Base-by-base conservation (phyloP, 371 early-diverging fungal species). In the Apophysomyces ossiformis region DNA sequence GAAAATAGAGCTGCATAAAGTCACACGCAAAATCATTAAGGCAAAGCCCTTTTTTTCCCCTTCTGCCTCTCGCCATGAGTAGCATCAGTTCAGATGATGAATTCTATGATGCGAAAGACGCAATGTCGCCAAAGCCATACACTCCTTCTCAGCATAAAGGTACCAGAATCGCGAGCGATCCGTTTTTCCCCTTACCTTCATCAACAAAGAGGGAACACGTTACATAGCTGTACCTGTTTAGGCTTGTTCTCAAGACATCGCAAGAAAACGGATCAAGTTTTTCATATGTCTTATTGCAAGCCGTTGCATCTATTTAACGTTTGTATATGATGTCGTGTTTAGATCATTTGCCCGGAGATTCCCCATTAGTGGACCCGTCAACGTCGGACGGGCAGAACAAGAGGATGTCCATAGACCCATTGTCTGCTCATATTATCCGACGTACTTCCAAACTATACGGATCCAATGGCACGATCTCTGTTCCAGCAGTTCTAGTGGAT, bases 51-150 rank as follows among this genome's bases (percentile, higher is more conserved):
- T n/a, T 45, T 45, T 16, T 13, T 45, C 46, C 16, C 5, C 16
- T 13, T n/a, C 15, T 45, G 13, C 16, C 21, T 50, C 9, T 21
- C 21, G 21, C 11, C 7, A 50, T 50, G 54, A 26, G 21, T 9
- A 50, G 54, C 21, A 21, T 21, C 12, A 62, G 44, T 44, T 67
- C 67, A 61, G 67, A 67, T 45, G 67, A 67, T 13, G 57, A 67
- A 32, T 67, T 62, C 36, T 67, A 67, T 21, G 67, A 67, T 62
- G 67, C 67, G 3, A 61, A 57, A 46, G 67, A 67, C 18, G 15
- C n/a, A n/a, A 16, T 62, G 36, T 67, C 67, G 6, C 45, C 60
- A 9, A 8, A 21, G 16, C 37, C 11, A 21, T 62, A 62, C 8
- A 21, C 15, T 26, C 11, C 9, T 59, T 7, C 35, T 11, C 54